These are phyloP conservation scores for Aureobasidium zeae DNA, from an alignment of 2,329 filamentous ascomycete species.

Conservation along the genomic window DNA sequence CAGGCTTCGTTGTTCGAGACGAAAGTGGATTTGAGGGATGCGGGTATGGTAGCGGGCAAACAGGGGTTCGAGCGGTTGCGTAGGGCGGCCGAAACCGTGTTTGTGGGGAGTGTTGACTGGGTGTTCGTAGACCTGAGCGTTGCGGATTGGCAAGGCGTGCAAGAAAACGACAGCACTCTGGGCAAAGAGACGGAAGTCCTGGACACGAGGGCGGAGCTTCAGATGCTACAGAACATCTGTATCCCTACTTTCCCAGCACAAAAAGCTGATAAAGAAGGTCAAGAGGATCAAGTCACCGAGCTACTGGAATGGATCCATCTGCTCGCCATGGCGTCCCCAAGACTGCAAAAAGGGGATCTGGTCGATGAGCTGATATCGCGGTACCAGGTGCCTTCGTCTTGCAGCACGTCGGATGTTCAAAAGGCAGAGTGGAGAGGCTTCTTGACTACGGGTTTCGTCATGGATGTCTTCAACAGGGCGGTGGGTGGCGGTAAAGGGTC, in stretches of 20 bases:
- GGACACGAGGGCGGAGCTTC: conserved; percentile 22
- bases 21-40: conserved; percentile 62
- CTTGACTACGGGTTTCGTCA: conserved; percentile 29
- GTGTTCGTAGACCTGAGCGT: conserved; percentile 57
- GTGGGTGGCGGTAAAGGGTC: conserved; percentile 22
- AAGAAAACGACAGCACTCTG: conserved; percentile 18
- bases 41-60: conserved; percentile 73
- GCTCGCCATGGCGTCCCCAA: conserved; percentile 55
- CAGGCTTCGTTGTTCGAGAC: conserved; percentile 69
- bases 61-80: conserved; percentile 70
- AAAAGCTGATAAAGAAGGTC: conserved; percentile 35
- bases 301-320: conserved; percentile 69
- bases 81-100: conserved; percentile 69
- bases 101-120: conserved; percentile 62
- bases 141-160: background rate
- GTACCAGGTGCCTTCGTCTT: conserved; percentile 47
- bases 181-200: conserved; percentile 24
- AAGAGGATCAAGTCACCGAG: conserved; percentile 47
- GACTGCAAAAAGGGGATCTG: conserved; percentile 47
- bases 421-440: conserved; percentile 37
- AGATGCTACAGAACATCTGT: conserved; percentile 21
- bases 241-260: conserved; percentile 26
- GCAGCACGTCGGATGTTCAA: conserved; percentile 23
- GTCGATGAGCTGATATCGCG: conserved; percentile 62
- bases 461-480: conserved; percentile 23